These are phyloP conservation scores for Tulasnella sp. DNA, from an alignment of 768 basidiomycete species.

Conservation along the genomic window DNA sequence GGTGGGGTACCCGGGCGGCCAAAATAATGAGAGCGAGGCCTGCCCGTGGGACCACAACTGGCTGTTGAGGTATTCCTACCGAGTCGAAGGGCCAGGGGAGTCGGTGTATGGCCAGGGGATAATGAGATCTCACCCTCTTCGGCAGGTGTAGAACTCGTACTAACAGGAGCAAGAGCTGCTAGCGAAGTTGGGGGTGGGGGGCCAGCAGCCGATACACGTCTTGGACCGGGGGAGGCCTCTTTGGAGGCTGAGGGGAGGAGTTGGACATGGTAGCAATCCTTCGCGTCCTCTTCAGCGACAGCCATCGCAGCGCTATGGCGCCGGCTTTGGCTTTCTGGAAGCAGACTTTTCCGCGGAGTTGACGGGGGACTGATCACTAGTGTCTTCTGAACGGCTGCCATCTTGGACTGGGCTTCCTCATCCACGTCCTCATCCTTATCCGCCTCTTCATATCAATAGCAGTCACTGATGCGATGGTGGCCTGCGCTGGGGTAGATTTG, in stretches of 20 bases:
- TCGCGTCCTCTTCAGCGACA: neutral
- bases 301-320: neutral
- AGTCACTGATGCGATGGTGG: neutral
- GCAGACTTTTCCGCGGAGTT: neutral
- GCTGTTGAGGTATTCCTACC: neutral
- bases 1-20: neutral
- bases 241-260: neutral
- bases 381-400: neutral
- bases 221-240: constrained; percentile 13
- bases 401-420: neutral
- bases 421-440: neutral
- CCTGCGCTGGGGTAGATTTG: too few relatives aligned
- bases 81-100: neutral
- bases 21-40: neutral
- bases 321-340: neutral
- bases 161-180: neutral
- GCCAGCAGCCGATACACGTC: neutral
- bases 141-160: neutral
- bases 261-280: neutral
- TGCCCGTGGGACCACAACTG: neutral
- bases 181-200: neutral
- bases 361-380: neutral
- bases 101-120: constrained; percentile 1
- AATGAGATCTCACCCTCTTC: constrained; percentile 18
- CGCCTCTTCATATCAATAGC: neutral